A percentile compares a stretch with the other conserved stretches of the same genome.
These are phyloP conservation scores for Melanopsichium pennsylvanicum DNA, from an alignment of 1,284 basidiomycete genomes.

Conservation along the genomic window DNA sequence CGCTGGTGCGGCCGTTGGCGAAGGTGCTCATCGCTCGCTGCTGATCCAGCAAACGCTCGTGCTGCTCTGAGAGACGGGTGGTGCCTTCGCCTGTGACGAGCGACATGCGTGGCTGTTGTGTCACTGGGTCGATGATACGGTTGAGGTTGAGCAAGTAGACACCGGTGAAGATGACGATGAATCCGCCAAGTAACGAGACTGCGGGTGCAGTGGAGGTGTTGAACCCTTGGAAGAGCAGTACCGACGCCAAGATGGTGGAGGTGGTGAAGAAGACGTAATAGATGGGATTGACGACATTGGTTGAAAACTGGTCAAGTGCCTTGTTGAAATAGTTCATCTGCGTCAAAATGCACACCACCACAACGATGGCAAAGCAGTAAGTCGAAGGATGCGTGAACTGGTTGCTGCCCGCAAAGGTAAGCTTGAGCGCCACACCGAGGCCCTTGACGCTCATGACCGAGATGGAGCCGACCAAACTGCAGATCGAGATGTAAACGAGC, in stretches of 20 bases:
- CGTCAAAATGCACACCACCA: slow-evolving; percentile 84
- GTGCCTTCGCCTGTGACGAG: slow-evolving; percentile 60
- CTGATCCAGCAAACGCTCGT: slow-evolving; percentile 51
- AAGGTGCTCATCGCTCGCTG: slow-evolving; percentile 44
- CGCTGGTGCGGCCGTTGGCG: slow-evolving; percentile 30
- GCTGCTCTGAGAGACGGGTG: slow-evolving; percentile 48
- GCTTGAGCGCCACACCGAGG: slow-evolving; percentile 93
- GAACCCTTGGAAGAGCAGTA: slow-evolving; percentile 96
- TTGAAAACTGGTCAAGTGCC: slow-evolving; percentile 94
- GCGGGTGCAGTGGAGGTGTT: slow-evolving; percentile 79
- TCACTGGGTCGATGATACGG: slow-evolving; percentile 55
- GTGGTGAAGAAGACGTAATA: slow-evolving; percentile 99
- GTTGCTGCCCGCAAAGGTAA: slow-evolving; percentile 92
- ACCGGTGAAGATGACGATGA: slow-evolving; percentile 64
- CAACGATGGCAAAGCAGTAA: slow-evolving; percentile 88
- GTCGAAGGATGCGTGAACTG: slow-evolving; percentile 94
- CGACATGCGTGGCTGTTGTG: slow-evolving; percentile 57
- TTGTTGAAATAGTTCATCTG: slow-evolving; percentile 99
- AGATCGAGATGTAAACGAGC: slow-evolving; percentile 91
- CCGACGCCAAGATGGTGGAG: slow-evolving; percentile 89
- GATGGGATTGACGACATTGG: slow-evolving; percentile 97
- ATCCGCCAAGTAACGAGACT: slow-evolving; percentile 63
- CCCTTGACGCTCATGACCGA: slow-evolving; percentile 95
- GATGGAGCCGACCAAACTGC: slow-evolving; percentile 81
- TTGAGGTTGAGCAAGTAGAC: slow-evolving; percentile 65